Base-by-base conservation (phyloP, 371 early-diverging fungal genomes). In the Funneliformis caledonium region DNA sequence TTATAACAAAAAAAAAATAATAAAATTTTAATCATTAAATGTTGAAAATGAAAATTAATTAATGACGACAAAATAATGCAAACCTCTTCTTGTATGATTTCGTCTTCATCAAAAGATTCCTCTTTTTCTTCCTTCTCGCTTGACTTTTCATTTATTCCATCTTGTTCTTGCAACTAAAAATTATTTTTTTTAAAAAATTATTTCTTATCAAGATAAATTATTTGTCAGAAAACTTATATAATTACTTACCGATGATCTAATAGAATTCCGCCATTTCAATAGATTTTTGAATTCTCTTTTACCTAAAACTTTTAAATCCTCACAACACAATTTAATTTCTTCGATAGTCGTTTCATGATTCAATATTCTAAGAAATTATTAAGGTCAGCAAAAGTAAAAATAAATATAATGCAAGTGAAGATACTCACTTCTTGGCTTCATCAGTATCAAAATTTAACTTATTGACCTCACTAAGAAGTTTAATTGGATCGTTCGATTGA, bases 301-400 rank as follows among this genome's bases (percentile, higher is more conserved):
- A 62, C 97, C 97, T 19, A 99, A 88, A 4, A 97, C 95, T 83
- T 95, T 94, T 83, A 99, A 88, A 91, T 99, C 99, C 76, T 90
- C 88, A 85, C 93, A 94, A 78, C 91, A 91, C 9, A 87, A 84
- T 83, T 91, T 87, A 82, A 98, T 92, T 80, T 96, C 96, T 60
- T 92, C 91, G 0, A 93, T 94, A 4, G 97, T 97, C 43, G 89
- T 86, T 12, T 90, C 87, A 72, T 93, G 89, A 78, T 93, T 90
- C 22, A 88, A 83, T n/a, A 92, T 72, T 22, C 85, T 83, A 47
- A 61, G 26, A 14, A 76, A 72, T 43, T 59, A 26, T 45, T 43
- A 81, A 45, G 59, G 31, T 64, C 22, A 76, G 61, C 6, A 50
- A 16, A 47, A 69, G 22, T 37, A 69, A 45, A 45, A 26, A n/a